phyloP scores from a whole-genome alignment of 2,329 filamentous ascomycete species.

The Periglandula ipomoeae region DNA sequence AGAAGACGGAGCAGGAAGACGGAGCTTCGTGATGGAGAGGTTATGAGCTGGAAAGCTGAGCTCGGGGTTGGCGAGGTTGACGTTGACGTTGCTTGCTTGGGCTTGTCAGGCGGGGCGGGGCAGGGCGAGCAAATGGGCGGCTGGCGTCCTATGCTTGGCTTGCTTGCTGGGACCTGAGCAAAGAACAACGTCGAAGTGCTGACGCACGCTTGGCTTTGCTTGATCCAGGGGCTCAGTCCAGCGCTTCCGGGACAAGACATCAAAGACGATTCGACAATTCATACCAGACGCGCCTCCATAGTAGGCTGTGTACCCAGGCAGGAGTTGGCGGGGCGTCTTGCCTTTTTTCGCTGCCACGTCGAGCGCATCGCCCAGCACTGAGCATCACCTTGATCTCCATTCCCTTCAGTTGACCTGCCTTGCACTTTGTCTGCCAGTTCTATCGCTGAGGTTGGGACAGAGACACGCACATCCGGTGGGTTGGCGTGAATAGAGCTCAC shows the following conservation, averaged over 20 bases:
- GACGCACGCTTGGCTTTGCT: not conserved
- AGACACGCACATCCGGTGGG: too few species aligned
- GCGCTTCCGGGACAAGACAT: not conserved
- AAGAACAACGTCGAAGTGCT: not conserved
- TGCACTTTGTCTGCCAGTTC: too few species aligned
- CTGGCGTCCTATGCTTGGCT: not conserved
- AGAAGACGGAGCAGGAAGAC: not conserved
- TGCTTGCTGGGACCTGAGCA: not conserved
- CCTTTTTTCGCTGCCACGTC: too few species aligned
- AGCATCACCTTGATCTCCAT: too few species aligned
- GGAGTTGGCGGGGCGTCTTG: not conserved
- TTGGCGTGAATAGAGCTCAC: not conserved
- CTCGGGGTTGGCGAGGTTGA: constrained; percentile 10
- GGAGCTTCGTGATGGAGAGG: constrained; percentile 7
- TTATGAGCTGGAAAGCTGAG: constrained; percentile 8
- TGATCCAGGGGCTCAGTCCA: not conserved
- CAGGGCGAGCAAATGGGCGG: not conserved
- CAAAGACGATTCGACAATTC: too few species aligned
- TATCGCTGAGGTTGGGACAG: too few species aligned
- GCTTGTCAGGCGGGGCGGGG: constrained; percentile 7
- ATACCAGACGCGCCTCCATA: too few species aligned
- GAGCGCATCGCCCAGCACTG: too few species aligned
- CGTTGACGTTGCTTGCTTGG: constrained; percentile 11
- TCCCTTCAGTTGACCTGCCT: too few species aligned
- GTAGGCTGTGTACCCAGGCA: too few species aligned